Evolutionary conservation across 441 rosid species (phyloP), one percentile per base, ranked within the genome.

Genomic region (Erodium chrysanthum): DNA sequence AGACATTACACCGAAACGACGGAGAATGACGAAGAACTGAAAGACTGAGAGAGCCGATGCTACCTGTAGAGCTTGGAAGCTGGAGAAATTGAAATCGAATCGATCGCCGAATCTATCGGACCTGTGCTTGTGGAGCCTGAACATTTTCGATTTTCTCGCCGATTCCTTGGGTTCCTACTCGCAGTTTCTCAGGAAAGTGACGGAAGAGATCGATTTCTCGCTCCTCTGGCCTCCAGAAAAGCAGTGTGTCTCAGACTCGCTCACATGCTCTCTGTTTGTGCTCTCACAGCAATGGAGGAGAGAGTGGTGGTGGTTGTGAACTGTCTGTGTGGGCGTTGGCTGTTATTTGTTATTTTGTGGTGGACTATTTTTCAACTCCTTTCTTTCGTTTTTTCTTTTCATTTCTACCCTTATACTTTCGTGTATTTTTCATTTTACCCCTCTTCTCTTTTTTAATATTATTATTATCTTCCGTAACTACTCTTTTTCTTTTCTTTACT

Each of bases 1-100:
- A 10, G 1, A 21, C 63, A 59, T 22, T 12, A 25, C 63, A 21
- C 8, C 63, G 15, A 11, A 59, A 59, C 7, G 33, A 58, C 18
- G 18, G 18, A 46, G 54, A 46, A 46, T 4, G 46, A 42, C 4
- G 48, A 42, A 12, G 48, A 20, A 37, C 42, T 10, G 42, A 37
- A 11, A 7, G 42, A 37, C 42, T 37, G 33, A 9, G 29, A 22
- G 27, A 22, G 31, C 1, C 25, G 63, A 23, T 11, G 63, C 11
- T 58, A 58, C 63, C 63, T 59, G 63, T 20, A 59, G 63, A 59
- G 63, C 63, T 21, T 59, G 63, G 63, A 59, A 59, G 63, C n/a
- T 59, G 31, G 63, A 59, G 63, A 59, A 59, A 59, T 59, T 59
- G 63, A 59, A 59, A 59, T 59, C 63, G 63, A 59, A 59, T 59